Conservation (phyloP, 176 grass and related monocot species). For the Pontederia paniculata region DNA sequence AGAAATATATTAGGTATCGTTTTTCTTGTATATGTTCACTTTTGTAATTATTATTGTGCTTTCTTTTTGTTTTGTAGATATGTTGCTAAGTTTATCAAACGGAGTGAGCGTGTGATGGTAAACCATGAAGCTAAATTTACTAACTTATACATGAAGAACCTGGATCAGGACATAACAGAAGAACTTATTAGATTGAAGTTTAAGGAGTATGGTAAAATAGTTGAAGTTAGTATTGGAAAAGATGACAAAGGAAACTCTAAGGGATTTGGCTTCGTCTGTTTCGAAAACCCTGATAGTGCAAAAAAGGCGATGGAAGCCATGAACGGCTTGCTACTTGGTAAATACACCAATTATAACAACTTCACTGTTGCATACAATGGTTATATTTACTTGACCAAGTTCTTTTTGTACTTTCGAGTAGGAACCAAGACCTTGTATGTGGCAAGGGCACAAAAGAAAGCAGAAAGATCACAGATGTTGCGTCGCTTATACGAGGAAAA, state of each 20-base stretch:
- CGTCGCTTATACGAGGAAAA: constrained; percentile 52
- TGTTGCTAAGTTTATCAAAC: constrained; percentile 64
- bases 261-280: constrained; percentile 81
- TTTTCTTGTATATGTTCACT: too few relatives aligned
- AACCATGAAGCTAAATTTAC: constrained; percentile 51
- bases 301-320: constrained; percentile 57
- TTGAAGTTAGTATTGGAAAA: constrained; percentile 49
- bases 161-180: constrained; percentile 67
- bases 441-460: constrained; percentile 72
- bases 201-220: constrained; percentile 49
- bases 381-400: background rate
- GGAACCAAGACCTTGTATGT: constrained; percentile 72
- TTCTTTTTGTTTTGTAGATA: constrained; percentile 24
- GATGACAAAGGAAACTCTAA: constrained; percentile 49
- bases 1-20: too few relatives aligned
- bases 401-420: constrained; percentile 16
- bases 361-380: too few relatives aligned
- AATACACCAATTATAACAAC: too few relatives aligned
- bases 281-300: constrained; percentile 48
- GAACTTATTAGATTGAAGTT: constrained; percentile 69
- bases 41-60: background rate
- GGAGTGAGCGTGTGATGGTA: constrained; percentile 33
- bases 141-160: constrained; percentile 86
- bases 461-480: constrained; percentile 62
- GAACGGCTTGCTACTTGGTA: constrained; percentile 67